Evolutionary conservation across 1,139 yeast genomes (phyloP), one percentile per base, ranked within the genome.

Genomic region (Hyphopichia khmerensis): DNA sequence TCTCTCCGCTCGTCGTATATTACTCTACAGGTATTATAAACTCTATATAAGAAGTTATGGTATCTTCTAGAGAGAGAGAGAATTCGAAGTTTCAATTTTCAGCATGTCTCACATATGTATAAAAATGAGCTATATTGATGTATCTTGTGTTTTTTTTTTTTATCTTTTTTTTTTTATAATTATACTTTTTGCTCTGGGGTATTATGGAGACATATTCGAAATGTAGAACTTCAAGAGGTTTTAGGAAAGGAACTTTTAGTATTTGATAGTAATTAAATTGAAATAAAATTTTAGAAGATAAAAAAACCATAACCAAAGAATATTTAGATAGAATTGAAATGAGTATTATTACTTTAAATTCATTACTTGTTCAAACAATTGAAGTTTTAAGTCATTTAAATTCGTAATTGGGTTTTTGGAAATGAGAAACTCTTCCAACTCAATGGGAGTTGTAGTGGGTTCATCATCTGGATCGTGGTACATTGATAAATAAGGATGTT

Each of bases 401-500:
- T 72, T 60, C 43, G 79, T 59, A 55, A 78, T 79, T 57, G 78
- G 78, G 37, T 65, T 72, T 47, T 74, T 75, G 55, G 83, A 88
- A 48, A 82, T 77, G 51, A 79, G 82, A 63, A 84, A 83, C 54
- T 81, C 81, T 51, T 78, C 82, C 38, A 72, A 75, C 1, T 82
- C 81, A 29, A 78, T 64, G 48, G 75, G 69, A 37, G 72, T 77
- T 15, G 86, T 82, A 23, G 67, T 75, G 0, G 91, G 91, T 55
- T 84, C 91, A 57, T 84, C 90, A 33, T 72, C 72, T 18, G 87
- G 84, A 57, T 84, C 90, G 55, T 84, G 90, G 56, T 84, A 84
- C 27, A 77, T 70, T 33, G 74, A 62, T 33, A 85, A 63, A 57
- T 84, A 85, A 8, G 88, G 87, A 58, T 85, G 91, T 39, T 68